Evolutionary conservation across 78 protist species (phyloP).

Genomic region (Chrysochromulina tobinii): DNA sequence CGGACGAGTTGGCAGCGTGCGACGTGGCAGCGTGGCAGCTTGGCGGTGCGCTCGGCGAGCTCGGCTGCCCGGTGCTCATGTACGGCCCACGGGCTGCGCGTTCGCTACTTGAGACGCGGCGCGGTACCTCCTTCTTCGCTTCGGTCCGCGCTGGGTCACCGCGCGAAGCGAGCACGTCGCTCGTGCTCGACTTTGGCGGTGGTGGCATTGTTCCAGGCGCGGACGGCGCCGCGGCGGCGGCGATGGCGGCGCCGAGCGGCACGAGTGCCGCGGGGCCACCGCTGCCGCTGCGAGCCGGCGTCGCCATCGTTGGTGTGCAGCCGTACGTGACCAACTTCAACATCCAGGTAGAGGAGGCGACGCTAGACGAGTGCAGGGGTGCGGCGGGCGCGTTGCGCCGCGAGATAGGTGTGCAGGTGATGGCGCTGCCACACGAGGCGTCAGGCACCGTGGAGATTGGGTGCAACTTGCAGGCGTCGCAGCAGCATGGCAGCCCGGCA

Average conservation of each 20-base stretch:
- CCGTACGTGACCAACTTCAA: slow-evolving; percentile 6
- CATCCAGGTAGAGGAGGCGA: background rate
- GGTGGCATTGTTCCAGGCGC: too few species aligned
- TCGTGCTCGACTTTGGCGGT: background rate
- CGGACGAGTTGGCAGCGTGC: background rate
- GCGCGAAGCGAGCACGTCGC: background rate
- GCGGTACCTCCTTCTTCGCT: background rate
- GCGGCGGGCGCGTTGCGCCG: background rate
- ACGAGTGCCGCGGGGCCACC: background rate
- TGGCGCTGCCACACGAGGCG: background rate
- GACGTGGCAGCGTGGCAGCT: background rate
- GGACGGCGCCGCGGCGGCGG: too few species aligned
- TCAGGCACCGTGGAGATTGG: background rate
- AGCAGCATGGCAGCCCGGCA: background rate
- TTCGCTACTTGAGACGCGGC: background rate
- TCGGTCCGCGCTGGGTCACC: background rate
- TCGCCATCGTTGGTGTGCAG: background rate
- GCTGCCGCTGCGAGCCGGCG: background rate
- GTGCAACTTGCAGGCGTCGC: background rate
- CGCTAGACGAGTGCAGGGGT: background rate
- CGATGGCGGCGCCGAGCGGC: too few species aligned
- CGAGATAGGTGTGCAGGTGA: background rate
- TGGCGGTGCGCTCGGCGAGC: background rate
- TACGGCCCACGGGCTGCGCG: background rate
- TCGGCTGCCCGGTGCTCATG: background rate